Base-by-base conservation (phyloP, 768 basidiomycete genomes). In the Mycena crocata region DNA sequence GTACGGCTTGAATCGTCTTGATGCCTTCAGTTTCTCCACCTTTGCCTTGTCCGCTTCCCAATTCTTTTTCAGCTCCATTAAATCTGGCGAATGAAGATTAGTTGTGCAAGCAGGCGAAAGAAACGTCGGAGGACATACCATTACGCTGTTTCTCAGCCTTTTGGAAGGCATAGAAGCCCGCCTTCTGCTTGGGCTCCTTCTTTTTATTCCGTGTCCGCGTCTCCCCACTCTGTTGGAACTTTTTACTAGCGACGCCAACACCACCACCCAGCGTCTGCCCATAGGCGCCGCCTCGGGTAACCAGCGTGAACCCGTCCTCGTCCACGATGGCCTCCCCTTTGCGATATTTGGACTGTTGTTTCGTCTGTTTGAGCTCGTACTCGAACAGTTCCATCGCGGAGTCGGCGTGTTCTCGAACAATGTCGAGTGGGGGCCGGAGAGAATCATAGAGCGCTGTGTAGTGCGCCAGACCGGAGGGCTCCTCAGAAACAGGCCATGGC, bases 291-390 rank as follows among this genome's bases (percentile, higher is more conserved):
- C 95, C 94, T 39, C 96, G 86, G n/a, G 91, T 93, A 37, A 98
- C 96, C 15, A 98, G 87, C 14, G 95, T 97, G 77, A 97, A 98
- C 3, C 96, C 96, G 67, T 98, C 96, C 65, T 93, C 95, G 76
- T 98, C 96, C 45, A 97, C 93, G 61, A 97, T 84, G 8, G 93
- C 94, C 73, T 95, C 94, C 24, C 94, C 93, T 75, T 94, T 93
- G 70, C 82, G 85, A 73, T 92, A 93, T 74, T 87, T 84, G 26
- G 88, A 87, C 74, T 86, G 84, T 69, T 86, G 87, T 74, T 84
- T 89, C 68, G 80, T 80, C 77, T 87, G 88, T 31, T 87, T 86
- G 42, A 86, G 80, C 63, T 91, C 85, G 74, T 89, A 89, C 73
- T 97, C 96, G 82, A 89, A 95, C 28, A 88, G 81, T 34, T 86